Evolutionary conservation across 768 basidiomycete genomes (phyloP), one percentile per base, ranked within the genome.

Genomic region (Hypholoma fasciculare): DNA sequence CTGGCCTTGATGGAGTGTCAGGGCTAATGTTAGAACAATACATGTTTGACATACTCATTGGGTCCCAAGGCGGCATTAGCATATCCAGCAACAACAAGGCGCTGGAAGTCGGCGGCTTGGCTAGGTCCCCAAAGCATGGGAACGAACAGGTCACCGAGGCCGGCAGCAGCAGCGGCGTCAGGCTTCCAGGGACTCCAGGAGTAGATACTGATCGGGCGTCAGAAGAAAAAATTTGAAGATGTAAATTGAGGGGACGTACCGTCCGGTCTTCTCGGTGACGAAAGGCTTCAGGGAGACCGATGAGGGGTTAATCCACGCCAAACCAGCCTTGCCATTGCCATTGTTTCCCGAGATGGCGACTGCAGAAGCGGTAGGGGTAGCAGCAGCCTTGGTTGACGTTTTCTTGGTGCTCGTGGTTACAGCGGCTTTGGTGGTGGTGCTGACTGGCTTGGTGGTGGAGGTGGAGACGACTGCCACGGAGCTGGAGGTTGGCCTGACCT

Each of bases 61-160:
- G 81, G 72, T 53, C 85, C 88, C 19, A 89, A 62, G 40, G 78
- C 82, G 53, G 66, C 65, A 20, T 72, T 63, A 53, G 85, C 81
- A 64, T 88, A 85, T 39, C 83, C 84, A 14, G 69, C 61, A 49
- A 78, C 72, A 30, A 87, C 81, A 43, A 73, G 57, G 2, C 67
- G 67, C 56, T 76, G 62, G 69, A 89, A 89, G 14, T 81, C 75
- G 7, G 53, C 60, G 23, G 78, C 67, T 54, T 89, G 78, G 27
- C 80, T 76, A 7, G 68, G 62, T 59, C 88, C 86, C 90, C 90
- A 94, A 1, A 92, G 70, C 88, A 89, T 89, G 19, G 88, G 81
- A 37, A 82, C 76, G 61, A 74, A 84, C 9, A 34, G 30, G 30
- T 34, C 30, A 34, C 79, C 71, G 39, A 87, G 68, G n/a, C 85